Base-by-base conservation (phyloP, 306 rosid species). In the Abrus pulchellus region DNA sequence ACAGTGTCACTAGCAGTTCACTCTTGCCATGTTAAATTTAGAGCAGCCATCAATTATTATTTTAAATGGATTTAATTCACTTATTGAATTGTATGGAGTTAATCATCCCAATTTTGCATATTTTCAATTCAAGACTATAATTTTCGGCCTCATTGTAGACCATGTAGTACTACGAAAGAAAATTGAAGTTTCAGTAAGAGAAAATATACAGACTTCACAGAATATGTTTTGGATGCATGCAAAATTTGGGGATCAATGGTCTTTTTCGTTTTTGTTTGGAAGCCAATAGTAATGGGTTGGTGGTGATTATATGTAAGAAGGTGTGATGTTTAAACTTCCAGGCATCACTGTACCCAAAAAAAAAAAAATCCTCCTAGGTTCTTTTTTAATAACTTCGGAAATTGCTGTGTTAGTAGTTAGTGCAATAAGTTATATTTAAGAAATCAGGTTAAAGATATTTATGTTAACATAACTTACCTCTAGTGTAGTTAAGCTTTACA, bases 241-340 rank as follows among this genome's bases (percentile, higher is more conserved):
- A 59, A 82, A 74, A 60, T 64, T 79, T 36, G 76, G 40, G 1
- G 79, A 33, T 72, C 73, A 40, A 12, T 47, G 10, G 50, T 73
- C 70, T 65, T 28, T 55, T 63, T 27, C 13, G 41, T 10, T 36
- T 6, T 59, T 12, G 6, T 34, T 67, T 74, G 67, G 68, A 72
- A 57, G 63, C 64, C 41, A 6, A 48, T 8, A 8, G 38, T n/a
- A 68, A 57, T 59, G 53, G 50, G 77, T 68, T 36, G 54, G 44
- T 36, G 2, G 54, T 49, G 36, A 14, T 20, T 77, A 29, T 57
- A 32, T 13, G 56, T 43, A 0, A 56, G 20, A 11, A 13, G 75
- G 7, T 54, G n/a, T 64, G 40, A 27, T 40, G 27, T 63, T 62
- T 40, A 47, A 72, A 61, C 45, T 43, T 55, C 62, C 33, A 40